Evolutionary conservation across 2,329 filamentous ascomycete genomes (phyloP), one percentile per base, ranked within the genome.

Genomic region (Colletotrichum somersetense): DNA sequence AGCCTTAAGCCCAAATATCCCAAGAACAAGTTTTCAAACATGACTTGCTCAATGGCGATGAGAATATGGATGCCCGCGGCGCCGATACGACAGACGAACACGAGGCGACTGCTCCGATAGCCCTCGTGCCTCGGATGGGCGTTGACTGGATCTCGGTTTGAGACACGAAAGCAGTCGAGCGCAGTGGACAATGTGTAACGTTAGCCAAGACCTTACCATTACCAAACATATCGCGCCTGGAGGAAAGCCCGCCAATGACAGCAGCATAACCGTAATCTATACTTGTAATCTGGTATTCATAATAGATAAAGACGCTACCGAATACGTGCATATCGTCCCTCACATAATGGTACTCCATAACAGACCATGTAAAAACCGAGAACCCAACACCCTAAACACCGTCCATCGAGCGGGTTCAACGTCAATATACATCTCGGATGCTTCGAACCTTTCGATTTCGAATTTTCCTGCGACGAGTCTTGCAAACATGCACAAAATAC

Each of bases 311-410:
- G 38, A 3, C 55, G 55, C 55, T 61, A 66, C 38, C 12, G 46
- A 44, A 40, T 20, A 66, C 12, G 33, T 40, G 55, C 66, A 40
- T 35, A 61, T 48, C 62, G 16, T 42, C 23, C 58, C 52, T 33
- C 26, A 16, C 38, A 26, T 30, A 30, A 58, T 20, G 11, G 44
- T 10, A 55, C 38, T 50, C 40, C 58, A 18, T 8, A 18, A 18
- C 44, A 38, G 59, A 14, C n/a, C 20, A 52, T 7, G 8, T 42
- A 35, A 40, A 65, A 30, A 10, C 12, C 30, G 16, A 38, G 55
- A 61, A 12, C n/a, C 23, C n/a, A 61, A 46, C 62, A 50, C 55
- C 62, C 55, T 56, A 40, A 66, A 65, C 67, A 66, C 67, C 67
- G n/a, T 46, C 26, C 26, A 7, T 66, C n/a, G 12, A 58, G n/a